A percentile compares a stretch with the other conserved stretches of the same genome.
phyloP scores from a whole-genome alignment of 2,329 filamentous ascomycete species.

The Epichloe sibirici region DNA sequence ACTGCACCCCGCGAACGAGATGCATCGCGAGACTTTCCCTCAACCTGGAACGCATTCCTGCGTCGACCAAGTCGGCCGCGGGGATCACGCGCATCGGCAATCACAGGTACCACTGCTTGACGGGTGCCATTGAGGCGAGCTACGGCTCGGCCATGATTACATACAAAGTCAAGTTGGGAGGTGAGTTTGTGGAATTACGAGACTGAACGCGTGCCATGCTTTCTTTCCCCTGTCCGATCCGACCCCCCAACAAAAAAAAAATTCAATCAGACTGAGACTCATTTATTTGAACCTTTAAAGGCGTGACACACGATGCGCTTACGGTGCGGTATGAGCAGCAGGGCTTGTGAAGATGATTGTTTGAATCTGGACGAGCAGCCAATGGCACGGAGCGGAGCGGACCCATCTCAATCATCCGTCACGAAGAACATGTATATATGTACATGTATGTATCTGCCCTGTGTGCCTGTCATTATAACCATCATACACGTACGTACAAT shows the following conservation, averaged over 20 bases:
- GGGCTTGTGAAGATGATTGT: neutral
- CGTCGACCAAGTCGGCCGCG: slow-evolving; percentile 18
- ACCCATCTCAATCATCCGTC: no score
- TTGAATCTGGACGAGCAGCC: no score
- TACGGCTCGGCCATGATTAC: slow-evolving; percentile 28
- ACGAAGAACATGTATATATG: no score
- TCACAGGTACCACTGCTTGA: slow-evolving; percentile 25
- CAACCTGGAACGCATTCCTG: slow-evolving; percentile 22
- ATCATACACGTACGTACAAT: neutral
- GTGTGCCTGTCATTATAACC: neutral
- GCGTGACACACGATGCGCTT: slow-evolving; percentile 25
- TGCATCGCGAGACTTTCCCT: slow-evolving; percentile 23
- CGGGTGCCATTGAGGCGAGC: slow-evolving; percentile 23
- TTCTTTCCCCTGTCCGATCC: no score
- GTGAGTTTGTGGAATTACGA: slow-evolving; percentile 11
- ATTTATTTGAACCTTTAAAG: slow-evolving; percentile 9
- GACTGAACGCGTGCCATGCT: neutral
- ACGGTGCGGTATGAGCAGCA: slow-evolving; percentile 21
- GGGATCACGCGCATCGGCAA: slow-evolving; percentile 22
- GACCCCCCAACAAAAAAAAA: no score
- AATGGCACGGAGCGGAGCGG: no score
- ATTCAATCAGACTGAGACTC: neutral
- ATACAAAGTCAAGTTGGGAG: slow-evolving; percentile 25
- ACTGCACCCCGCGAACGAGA: slow-evolving; percentile 17
- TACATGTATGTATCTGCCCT: neutral